phyloP scores from a whole-genome alignment of 371 early-diverging fungal species.

The Dichotomocladium elegans region DNA sequence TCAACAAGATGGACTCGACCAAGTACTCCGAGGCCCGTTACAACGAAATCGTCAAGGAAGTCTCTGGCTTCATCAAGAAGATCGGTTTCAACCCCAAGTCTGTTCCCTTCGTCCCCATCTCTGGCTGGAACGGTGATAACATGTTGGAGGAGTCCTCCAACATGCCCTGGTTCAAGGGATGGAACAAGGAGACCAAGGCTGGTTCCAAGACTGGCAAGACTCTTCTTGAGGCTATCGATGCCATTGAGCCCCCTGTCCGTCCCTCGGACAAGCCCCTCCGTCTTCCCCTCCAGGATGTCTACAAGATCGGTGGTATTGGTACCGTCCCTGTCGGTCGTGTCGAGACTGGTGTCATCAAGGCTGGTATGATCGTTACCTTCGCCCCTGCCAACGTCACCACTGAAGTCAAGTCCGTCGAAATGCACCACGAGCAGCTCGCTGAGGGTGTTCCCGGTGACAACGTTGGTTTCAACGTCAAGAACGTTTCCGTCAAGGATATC shows the following conservation, averaged over 20 bases:
- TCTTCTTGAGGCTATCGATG: conserved; percentile 91
- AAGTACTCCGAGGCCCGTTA: conserved; percentile 44
- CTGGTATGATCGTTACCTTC: conserved; percentile 91
- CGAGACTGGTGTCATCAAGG: conserved; percentile 91
- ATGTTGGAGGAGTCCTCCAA: conserved; percentile 89
- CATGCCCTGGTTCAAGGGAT: conserved; percentile 98
- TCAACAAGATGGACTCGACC: conserved; percentile 91
- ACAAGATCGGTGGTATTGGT: conserved; percentile 98
- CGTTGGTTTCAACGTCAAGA: conserved; percentile 98
- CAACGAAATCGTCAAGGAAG: conserved; percentile 92
- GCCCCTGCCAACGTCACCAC: conserved; percentile 86
- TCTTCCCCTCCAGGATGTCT: conserved; percentile 93
- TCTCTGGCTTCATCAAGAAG: conserved; percentile 90
- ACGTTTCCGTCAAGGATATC: conserved; percentile 95
- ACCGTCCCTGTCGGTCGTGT: conserved; percentile 96
- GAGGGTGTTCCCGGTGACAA: conserved; percentile 97
- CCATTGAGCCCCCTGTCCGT: conserved; percentile 88
- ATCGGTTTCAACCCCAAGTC: conserved; percentile 89
- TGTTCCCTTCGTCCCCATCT: conserved; percentile 95
- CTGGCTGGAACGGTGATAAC: conserved; percentile 97
- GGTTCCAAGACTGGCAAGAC: conserved; percentile 80
- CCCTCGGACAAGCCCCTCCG: conserved; percentile 95
- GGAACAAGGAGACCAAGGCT: conserved; percentile 88
- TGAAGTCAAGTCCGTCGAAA: conserved; percentile 98
- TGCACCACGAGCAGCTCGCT: conserved; percentile 94